Evolutionary conservation across 495 filamentous ascomycete species (phyloP), one percentile per base, ranked within the genome.

Genomic region (Penicillium dipodomyicola): DNA sequence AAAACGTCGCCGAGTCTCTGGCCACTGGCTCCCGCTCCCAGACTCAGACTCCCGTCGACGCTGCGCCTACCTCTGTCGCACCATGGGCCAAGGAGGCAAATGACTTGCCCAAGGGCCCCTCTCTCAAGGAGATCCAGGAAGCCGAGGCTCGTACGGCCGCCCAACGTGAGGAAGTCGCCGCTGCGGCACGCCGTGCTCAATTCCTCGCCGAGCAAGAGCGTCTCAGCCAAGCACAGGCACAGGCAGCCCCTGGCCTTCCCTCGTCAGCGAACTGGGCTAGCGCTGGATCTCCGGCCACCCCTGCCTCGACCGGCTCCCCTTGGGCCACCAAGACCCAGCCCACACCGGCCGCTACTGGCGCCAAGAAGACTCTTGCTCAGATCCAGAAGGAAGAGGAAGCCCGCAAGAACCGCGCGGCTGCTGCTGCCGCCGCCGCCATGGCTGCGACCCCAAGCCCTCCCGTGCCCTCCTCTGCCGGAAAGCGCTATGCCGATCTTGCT

Each of bases 361-460:
- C 83, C 30, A 92, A 92, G 80, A 97, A 96, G 81, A 96, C 92
- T 0, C 79, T 97, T 30, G 89, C 90, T 47, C 93, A 97, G 56
- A 97, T 97, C 57, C 94, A 97, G 68, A 91, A 92, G 64, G 94
- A 98, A 75, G 94, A 98, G 63, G 94, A 97, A 67, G 80, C 81
- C 27, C 89, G 91, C 49, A 97, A 97, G 80, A 85, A 86, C 62
- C 83, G 84, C 42, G 68, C 79, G 46, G 81, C 80, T 17, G 74
- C 77, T 17, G 83, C 84, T n/a, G 77, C 78, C 6, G 77, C 81
- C 14, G 81, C 79, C 11, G 77, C 79, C 33, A 80, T 84, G 49
- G 63, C 67, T 22, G 65, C 63, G 8, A 75, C 81, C 5, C 67
- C 72, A 10, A 79, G 79, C 61, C 72, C 80, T 29, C 77, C 77